Base-by-base conservation (phyloP, 2,329 filamentous ascomycete genomes). In the Talaromyces sp. region DNA sequence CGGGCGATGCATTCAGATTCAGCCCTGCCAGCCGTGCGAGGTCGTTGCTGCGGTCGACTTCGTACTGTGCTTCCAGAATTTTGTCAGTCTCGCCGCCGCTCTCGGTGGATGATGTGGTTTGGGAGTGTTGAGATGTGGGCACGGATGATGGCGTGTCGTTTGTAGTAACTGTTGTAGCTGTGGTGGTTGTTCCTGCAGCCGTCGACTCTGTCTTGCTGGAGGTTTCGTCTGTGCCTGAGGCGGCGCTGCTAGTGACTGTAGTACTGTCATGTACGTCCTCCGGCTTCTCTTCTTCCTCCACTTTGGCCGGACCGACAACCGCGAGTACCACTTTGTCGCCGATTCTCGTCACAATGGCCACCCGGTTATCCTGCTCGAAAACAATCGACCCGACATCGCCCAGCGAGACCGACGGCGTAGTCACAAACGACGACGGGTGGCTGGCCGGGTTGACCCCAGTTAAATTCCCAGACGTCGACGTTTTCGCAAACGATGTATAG, bases 321-420 rank as follows among this genome's bases (percentile, higher is more conserved):
- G 76, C 76, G 19, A 78, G 69, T 19, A 78, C 74, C 17, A 78
- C 74, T 62, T 77, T 77, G 59, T 78, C 75, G 32, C 75, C 76
- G 57, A 78, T 73, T 22, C 69, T 71, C 32, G 76, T 78, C 25
- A 78, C 74, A 8, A 78, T 73, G 2, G 76, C 75, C 25, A 77
- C 75, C 7, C 70, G 69, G 57, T 75, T 72, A 42, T 77, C 74
- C 4, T 75, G 71, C 60, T 78, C 75, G 44, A 78, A 78, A 52
- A 77, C 73, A 51, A 78, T 78, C 3, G 76, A 77, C 19, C 76
- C 75, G n/a, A 78, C 75, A 57, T 77, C 73, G 17, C 75, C 76
- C 15, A 78, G 66, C 2, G 76, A 74, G 59, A 77, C 67, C 10
- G 76, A 78, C 8, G 75, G 73, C 4, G 75, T 71, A 11, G 75